These are phyloP conservation scores for Orobanche coerulescens DNA, from an alignment of 257 asterid genomes.

Conservation along the genomic window DNA sequence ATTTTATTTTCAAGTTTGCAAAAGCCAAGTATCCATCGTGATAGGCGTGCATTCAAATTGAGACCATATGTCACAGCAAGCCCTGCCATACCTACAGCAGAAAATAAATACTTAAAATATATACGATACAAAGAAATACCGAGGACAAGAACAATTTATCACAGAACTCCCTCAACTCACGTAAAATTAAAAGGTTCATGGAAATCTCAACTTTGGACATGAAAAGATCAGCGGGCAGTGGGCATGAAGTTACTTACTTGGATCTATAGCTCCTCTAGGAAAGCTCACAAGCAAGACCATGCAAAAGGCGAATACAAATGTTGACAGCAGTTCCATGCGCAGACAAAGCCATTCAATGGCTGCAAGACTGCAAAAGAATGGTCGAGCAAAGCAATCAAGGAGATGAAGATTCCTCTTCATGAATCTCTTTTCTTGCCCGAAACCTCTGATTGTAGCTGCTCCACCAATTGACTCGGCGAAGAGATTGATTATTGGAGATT, in stretches of 20 bases:
- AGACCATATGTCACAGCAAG: conserved; percentile 97
- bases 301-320: conserved; percentile 93
- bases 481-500: conserved; percentile 91
- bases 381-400: conserved; percentile 97
- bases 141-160: too few species aligned
- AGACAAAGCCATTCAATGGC: conserved; percentile 99
- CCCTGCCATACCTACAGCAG: conserved; percentile 83
- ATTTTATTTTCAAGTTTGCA: conserved; percentile 99
- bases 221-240: background rate
- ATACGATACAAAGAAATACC: too few species aligned
- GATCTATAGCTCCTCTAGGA: conserved; percentile 87
- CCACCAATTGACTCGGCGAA: conserved; percentile 97
- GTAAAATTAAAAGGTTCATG: background rate
- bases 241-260: conserved; percentile 51
- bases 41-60: conserved; percentile 87
- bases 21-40: conserved; percentile 97
- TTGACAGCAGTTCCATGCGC: conserved; percentile 96
- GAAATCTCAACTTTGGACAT: background rate
- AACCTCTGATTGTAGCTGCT: conserved; percentile 95
- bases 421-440: conserved; percentile 97
- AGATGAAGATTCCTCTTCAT: conserved; percentile 96
- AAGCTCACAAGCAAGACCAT: conserved; percentile 96
- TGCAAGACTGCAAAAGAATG: conserved; percentile 92
- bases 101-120: conserved; percentile 9
- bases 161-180: too few species aligned